Evolutionary conservation across 345 rosid species (phyloP), one percentile per base, ranked within the genome.

Genomic region (Clarkia xantiana): DNA sequence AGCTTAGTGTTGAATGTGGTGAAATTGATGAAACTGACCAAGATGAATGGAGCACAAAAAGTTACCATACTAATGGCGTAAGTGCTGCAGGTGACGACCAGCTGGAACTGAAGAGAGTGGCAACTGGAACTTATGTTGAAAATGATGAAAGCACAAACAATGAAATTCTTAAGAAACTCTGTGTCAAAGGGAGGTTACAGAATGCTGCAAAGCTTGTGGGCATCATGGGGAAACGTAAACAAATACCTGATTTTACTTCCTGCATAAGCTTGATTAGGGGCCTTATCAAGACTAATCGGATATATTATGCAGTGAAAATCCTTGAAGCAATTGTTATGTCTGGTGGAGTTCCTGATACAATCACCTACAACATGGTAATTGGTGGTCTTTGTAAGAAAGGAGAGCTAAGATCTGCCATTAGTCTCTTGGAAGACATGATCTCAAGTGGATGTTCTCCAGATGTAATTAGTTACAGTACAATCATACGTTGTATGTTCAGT

Each of bases 381-480:
- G 79, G 88, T 1, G 78, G 73, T 42, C 73, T 82, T 49, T 84
- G 97, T 49, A 80, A 75, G 75, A 72, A 65, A 63, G 76, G 86
- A 57, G 20, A 57, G 14, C 47, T 84, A 40, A 58, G 18, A 50
- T 67, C 80, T 62, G 97, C 94, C 0, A 62, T 79, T 49, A 43
- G 53, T 51, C 74, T 84, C 52, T 63, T 84, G 44, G 69, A 84
- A 56, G 89, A 80, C 40, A 88, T 84, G 94, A 71, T 81, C 60
- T 64, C 79, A 53, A 76, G 82, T 67, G 94, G 91, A 61, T 77
- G 84, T 36, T 67, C 77, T 40, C 94, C 97, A 0, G 89, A 88
- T 56, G 86, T 79, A 47, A 76, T 82, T 56, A 77, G 86, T 0
- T 88, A 84, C 51, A 88, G 82, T 42, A 79, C 93, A 18, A 52